A percentile compares a stretch with the other conserved stretches of the same genome.
phyloP scores from a whole-genome alignment of 768 basidiomycete species.

The Suillus subluteus region DNA sequence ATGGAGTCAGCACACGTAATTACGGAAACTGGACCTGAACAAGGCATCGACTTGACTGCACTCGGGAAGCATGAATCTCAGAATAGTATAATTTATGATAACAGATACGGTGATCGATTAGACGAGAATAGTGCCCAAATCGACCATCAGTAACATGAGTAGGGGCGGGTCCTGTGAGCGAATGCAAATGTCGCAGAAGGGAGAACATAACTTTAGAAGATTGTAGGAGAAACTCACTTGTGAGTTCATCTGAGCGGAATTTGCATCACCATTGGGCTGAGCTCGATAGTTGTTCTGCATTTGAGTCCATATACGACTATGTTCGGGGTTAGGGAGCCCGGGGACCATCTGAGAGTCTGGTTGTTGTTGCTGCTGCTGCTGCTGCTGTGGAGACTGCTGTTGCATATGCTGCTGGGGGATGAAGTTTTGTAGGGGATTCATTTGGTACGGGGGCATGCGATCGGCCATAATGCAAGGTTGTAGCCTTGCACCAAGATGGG shows the following conservation, averaged over 20 bases:
- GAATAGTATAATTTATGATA: conserved; percentile 20
- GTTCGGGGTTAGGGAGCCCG: conserved; percentile 53
- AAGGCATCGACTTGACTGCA: conserved; percentile 15
- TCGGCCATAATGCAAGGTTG: conserved; percentile 59
- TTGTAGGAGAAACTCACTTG: conserved; percentile 47
- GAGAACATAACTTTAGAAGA: conserved; percentile 8
- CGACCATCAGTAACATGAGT: conserved; percentile 11
- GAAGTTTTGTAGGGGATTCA: conserved; percentile 50
- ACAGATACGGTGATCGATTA: conserved; percentile 10
- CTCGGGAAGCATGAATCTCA: conserved; percentile 8
- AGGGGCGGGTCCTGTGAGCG: conserved; percentile 24
- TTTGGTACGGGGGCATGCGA: conserved; percentile 57
- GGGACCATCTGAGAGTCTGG: conserved; percentile 40
- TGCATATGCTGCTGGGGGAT: conserved; percentile 47
- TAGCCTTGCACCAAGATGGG: conserved; percentile 29
- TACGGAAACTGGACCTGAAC: conserved; percentile 10
- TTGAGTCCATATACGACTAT: conserved; percentile 57
- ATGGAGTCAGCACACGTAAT: conserved; percentile 30
- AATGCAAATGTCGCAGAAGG: conserved; percentile 17
- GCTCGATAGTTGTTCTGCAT: conserved; percentile 47
- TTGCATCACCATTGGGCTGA: conserved; percentile 45
- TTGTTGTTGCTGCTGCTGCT: conserved; percentile 43
- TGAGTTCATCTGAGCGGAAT: conserved; percentile 41
- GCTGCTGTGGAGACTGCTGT: conserved; percentile 39
- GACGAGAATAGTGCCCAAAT: conserved; percentile 8